A percentile compares a stretch with the other conserved stretches of the same genome.
Evolutionary conservation across 441 rosid genomes (phyloP).

Genomic region (Raphanus hybrid): DNA sequence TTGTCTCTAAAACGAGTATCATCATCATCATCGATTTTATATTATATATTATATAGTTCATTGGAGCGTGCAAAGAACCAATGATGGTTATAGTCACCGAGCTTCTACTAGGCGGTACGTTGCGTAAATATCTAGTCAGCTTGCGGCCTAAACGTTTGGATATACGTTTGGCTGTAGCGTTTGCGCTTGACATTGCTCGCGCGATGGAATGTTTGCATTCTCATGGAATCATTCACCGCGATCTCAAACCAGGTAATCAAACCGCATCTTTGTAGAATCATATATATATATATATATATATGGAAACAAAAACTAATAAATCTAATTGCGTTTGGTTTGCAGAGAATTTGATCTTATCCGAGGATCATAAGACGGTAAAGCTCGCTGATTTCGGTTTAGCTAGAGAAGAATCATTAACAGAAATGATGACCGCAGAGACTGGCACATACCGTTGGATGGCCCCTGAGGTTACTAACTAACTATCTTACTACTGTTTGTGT

Average conservation of each 20-base stretch:
- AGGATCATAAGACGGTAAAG: conserved; percentile 79
- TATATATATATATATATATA: too few species aligned
- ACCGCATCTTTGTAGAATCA: neutral
- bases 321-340: conserved; percentile 37
- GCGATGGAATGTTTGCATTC: conserved; percentile 97
- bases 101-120: conserved; percentile 84
- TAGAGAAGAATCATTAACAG: conserved; percentile 94
- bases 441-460: conserved; percentile 99
- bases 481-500: conserved; percentile 1
- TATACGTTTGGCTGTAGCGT: conserved; percentile 65
- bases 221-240: conserved; percentile 96
- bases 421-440: conserved; percentile 99
- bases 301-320: neutral
- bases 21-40: too few species aligned
- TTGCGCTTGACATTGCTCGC: conserved; percentile 94
- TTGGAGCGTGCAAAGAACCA: conserved; percentile 96
- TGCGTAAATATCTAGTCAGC: conserved; percentile 78
- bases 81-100: conserved; percentile 97
- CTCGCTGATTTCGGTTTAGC: conserved; percentile 98
- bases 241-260: conserved; percentile 87
- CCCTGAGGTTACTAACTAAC: conserved; percentile 65
- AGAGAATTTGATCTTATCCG: conserved; percentile 93
- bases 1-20: conserved; percentile 22
- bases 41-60: conserved; percentile 59
- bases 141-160: conserved; percentile 77